A percentile compares a stretch with the other conserved stretches of the same genome.
These are phyloP conservation scores for Boletus tylopilopsis DNA, from an alignment of 768 basidiomycete genomes.

Conservation along the genomic window DNA sequence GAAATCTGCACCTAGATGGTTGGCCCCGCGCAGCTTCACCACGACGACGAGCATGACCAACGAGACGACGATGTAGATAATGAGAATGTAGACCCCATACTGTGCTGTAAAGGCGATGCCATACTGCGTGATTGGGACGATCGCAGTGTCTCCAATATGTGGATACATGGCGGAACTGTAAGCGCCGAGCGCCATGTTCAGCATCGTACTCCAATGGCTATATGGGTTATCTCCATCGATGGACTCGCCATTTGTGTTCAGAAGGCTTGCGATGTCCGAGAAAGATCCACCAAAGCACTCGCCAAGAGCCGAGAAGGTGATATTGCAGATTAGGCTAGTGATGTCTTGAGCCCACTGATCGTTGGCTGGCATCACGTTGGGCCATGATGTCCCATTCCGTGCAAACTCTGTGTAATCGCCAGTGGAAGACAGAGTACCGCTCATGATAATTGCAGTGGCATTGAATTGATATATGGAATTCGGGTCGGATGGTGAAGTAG, in stretches of 20 bases:
- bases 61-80: conserved; percentile 9
- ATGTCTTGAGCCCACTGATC: conserved; percentile 19
- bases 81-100: conserved; percentile 4
- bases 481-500: neutral
- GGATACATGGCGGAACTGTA: neutral
- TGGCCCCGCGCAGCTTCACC: conserved; percentile 3
- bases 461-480: conserved; percentile 1
- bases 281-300: neutral
- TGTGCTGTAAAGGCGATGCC: neutral
- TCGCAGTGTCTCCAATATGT: accelerated
- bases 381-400: conserved; percentile 12
- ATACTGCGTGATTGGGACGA: neutral
- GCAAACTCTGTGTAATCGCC: conserved; percentile 7
- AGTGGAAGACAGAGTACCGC: conserved; percentile 6
- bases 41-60: conserved; percentile 3
- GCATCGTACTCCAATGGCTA: neutral
- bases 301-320: neutral
- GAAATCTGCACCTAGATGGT: conserved; percentile 9
- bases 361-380: conserved; percentile 4
- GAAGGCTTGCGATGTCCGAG: neutral
- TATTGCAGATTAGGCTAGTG: conserved; percentile 11
- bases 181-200: conserved; percentile 7
- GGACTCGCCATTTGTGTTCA: neutral
- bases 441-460: conserved; percentile 6
- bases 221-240: neutral